phyloP scores from a whole-genome alignment of 495 filamentous ascomycete species.

The Parathielavia appendiculata region DNA sequence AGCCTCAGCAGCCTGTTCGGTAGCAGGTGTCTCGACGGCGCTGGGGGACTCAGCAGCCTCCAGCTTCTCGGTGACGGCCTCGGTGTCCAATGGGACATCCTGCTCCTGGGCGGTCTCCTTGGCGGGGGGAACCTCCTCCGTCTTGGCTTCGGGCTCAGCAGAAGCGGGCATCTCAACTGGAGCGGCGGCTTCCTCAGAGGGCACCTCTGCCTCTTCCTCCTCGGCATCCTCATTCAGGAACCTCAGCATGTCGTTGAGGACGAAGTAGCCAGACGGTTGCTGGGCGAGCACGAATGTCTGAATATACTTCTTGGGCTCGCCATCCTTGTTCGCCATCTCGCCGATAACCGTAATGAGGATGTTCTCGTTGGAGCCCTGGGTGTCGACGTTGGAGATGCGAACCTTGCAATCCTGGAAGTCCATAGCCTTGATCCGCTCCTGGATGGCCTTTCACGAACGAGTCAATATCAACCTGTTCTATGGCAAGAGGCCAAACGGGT shows the following conservation, averaged over 20 bases:
- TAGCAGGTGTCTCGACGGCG: conserved; percentile 37
- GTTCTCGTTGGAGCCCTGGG: conserved; percentile 82
- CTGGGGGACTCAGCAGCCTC: conserved; percentile 42
- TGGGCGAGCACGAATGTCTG: conserved; percentile 98
- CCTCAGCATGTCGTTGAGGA: conserved; percentile 95
- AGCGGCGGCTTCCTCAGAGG: conserved; percentile 35
- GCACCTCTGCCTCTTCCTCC: conserved; percentile 50
- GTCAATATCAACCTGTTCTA: conserved; percentile 15
- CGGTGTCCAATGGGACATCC: conserved; percentile 48
- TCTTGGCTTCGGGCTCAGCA: conserved; percentile 39
- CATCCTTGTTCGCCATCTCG: conserved; percentile 89
- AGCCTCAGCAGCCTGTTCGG: conserved; percentile 44
- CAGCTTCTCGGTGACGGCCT: conserved; percentile 45
- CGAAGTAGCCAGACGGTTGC: conserved; percentile 96
- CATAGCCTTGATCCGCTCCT: conserved; percentile 84
- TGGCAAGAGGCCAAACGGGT: not conserved
- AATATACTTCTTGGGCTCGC: conserved; percentile 86
- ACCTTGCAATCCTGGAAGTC: conserved; percentile 98
- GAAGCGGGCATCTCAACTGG: conserved; percentile 42
- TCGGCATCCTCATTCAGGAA: conserved; percentile 74
- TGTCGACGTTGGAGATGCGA: conserved; percentile 94
- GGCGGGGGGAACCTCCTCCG: conserved; percentile 17
- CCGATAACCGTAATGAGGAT: conserved; percentile 97
- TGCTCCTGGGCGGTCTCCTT: conserved; percentile 41
- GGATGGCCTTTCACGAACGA: conserved; percentile 62